A percentile compares a stretch with the other conserved stretches of the same genome.
Conservation (phyloP, 306 rosid genomes). For the Geum urbanum region DNA sequence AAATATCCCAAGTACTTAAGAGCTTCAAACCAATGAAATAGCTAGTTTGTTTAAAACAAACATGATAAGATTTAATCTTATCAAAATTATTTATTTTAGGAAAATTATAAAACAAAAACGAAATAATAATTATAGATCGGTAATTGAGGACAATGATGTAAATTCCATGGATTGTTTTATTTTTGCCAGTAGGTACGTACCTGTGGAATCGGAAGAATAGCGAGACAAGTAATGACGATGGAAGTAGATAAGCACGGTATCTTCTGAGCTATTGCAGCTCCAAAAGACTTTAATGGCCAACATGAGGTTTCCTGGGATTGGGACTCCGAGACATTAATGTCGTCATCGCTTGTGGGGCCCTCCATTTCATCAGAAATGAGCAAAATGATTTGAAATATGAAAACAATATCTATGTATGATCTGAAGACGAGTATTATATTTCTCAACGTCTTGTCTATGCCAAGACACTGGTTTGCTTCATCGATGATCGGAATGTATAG, state of each 20-base stretch:
- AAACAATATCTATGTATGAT: constrained; percentile 24
- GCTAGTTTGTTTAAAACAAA: too few species aligned
- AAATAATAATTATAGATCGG: too few species aligned
- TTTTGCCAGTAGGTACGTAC: too few species aligned
- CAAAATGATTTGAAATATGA: constrained; percentile 10
- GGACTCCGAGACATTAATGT: too few species aligned
- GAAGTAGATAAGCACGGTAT: neutral
- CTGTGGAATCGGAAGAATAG: constrained; percentile 24
- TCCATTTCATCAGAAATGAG: fast-evolving
- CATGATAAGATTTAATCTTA: too few species aligned
- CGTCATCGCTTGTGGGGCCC: neutral
- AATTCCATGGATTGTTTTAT: too few species aligned
- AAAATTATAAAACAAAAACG: too few species aligned
- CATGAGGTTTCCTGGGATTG: neutral
- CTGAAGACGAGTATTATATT: constrained; percentile 17
- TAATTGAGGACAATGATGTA: too few species aligned
- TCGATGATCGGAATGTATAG: constrained; percentile 32
- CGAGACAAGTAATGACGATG: neutral
- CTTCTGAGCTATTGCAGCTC: neutral
- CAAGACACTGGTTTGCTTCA: constrained; percentile 25
- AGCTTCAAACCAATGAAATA: too few species aligned
- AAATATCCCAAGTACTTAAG: too few species aligned
- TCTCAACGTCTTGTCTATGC: constrained; percentile 25
- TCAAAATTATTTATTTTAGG: too few species aligned
- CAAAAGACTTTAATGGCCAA: neutral